phyloP scores from a whole-genome alignment of 257 asterid species.

The Jaltomata sinuosa region DNA sequence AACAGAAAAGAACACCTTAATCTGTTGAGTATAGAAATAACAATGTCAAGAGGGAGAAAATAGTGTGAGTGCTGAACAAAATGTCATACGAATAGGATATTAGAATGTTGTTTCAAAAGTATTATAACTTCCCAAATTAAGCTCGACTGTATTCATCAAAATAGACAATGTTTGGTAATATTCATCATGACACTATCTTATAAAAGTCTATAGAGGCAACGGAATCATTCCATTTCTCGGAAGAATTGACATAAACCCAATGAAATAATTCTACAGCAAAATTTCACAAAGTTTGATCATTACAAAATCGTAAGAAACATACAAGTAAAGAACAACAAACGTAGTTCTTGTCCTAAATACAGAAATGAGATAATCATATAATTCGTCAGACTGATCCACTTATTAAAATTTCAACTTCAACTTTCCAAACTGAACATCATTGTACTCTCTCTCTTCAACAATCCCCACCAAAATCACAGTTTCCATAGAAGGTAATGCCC shows the following conservation, averaged over 20 bases:
- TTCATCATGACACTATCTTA: not conserved
- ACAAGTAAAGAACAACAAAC: not conserved
- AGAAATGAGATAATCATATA: not conserved
- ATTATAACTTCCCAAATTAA: not conserved
- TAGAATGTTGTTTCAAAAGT: not conserved
- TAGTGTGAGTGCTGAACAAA: not conserved
- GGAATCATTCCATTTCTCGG: not conserved
- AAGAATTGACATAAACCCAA: not conserved
- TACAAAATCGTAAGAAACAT: not conserved
- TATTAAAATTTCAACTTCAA: not conserved
- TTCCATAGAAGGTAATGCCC: not conserved
- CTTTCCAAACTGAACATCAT: not conserved
- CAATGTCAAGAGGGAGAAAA: not conserved
- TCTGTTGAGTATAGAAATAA: slow-evolving; percentile 23
- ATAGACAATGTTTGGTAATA: not conserved
- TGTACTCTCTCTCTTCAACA: not conserved
- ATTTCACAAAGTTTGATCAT: not conserved
- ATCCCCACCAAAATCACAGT: not conserved
- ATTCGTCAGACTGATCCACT: not conserved
- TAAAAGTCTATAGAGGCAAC: not conserved
- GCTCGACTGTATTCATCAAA: not conserved
- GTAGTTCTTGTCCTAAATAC: not conserved
- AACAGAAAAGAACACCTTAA: slow-evolving; percentile 80
- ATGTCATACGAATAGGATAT: not conserved
- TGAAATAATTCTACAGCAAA: not conserved